Conservation (phyloP, 345 rosid genomes). For the Brassica incana region DNA sequence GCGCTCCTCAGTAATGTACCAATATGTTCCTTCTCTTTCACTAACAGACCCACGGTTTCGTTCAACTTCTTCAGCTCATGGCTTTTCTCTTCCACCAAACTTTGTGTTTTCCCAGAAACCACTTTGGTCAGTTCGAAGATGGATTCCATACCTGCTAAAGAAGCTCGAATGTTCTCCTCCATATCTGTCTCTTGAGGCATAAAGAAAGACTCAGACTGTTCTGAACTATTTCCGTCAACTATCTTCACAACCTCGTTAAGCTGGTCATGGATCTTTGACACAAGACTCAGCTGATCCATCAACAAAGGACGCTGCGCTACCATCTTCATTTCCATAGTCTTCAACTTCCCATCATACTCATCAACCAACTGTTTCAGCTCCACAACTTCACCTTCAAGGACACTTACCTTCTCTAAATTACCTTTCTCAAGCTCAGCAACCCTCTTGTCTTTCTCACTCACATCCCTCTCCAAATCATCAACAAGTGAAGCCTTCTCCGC, state of each 20-base stretch:
- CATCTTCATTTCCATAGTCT: slow-evolving; percentile 58
- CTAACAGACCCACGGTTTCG: slow-evolving; percentile 64
- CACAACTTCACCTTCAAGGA: slow-evolving; percentile 54
- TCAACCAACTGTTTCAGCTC: slow-evolving; percentile 64
- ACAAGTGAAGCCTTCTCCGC: slow-evolving; percentile 51
- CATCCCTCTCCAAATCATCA: slow-evolving; percentile 59
- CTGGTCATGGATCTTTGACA: slow-evolving; percentile 72
- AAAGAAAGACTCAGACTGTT: slow-evolving; percentile 82
- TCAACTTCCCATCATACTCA: slow-evolving; percentile 78
- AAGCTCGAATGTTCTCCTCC: slow-evolving; percentile 90
- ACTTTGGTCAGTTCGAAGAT: slow-evolving; percentile 64
- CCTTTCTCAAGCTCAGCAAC: slow-evolving; percentile 53
- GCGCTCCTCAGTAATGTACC: slow-evolving; percentile 86
- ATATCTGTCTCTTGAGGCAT: slow-evolving; percentile 79
- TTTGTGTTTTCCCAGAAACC: slow-evolving; percentile 59
- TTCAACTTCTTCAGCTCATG: slow-evolving; percentile 61
- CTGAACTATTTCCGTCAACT: slow-evolving; percentile 59
- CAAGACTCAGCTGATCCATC: slow-evolving; percentile 80
- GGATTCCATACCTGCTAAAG: slow-evolving; percentile 93
- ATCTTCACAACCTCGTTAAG: slow-evolving; percentile 59
- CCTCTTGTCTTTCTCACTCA: slow-evolving; percentile 62
- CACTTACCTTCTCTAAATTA: slow-evolving; percentile 48
- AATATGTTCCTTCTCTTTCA: slow-evolving; percentile 90
- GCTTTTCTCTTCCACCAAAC: slow-evolving; percentile 65
- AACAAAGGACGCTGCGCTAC: slow-evolving; percentile 70